A percentile compares a stretch with the other conserved stretches of the same genome.
phyloP scores from a whole-genome alignment of 768 basidiomycete genomes.

The Pleurotus ostreatus region DNA sequence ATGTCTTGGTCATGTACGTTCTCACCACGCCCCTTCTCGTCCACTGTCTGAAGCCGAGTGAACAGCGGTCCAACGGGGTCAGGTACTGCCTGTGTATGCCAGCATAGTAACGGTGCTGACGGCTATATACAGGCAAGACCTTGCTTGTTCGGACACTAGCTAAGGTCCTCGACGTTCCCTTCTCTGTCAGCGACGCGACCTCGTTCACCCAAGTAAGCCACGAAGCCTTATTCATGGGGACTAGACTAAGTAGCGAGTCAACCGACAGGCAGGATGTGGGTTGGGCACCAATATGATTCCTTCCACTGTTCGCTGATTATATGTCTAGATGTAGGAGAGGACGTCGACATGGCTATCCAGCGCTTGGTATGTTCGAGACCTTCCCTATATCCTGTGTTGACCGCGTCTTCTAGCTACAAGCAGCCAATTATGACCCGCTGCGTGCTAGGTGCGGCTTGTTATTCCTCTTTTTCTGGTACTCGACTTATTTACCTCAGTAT shows the following conservation, averaged over 20 bases:
- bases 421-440: conserved; percentile 83
- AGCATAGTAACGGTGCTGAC: background rate
- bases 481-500: conserved; percentile 44
- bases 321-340: conserved; percentile 84
- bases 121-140: conserved; percentile 65
- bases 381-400: background rate
- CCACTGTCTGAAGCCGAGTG: background rate
- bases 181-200: conserved; percentile 91
- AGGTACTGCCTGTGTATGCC: conserved; percentile 34
- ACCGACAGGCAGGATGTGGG: conserved; percentile 68
- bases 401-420: conserved; percentile 59
- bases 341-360: conserved; percentile 89
- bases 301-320: conserved; percentile 8
- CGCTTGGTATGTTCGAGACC: conserved; percentile 54
- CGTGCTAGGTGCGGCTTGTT: conserved; percentile 65
- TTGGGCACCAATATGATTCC: conserved; percentile 12
- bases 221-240: background rate
- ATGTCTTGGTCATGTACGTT: conserved; percentile 84
- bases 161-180: conserved; percentile 87
- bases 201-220: conserved; percentile 78
- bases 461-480: background rate
- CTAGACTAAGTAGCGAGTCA: background rate
- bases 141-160: conserved; percentile 90
- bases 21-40: background rate
- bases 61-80: conserved; percentile 73